phyloP scores from a whole-genome alignment of 306 rosid species.

The Acacia crassicarpa region DNA sequence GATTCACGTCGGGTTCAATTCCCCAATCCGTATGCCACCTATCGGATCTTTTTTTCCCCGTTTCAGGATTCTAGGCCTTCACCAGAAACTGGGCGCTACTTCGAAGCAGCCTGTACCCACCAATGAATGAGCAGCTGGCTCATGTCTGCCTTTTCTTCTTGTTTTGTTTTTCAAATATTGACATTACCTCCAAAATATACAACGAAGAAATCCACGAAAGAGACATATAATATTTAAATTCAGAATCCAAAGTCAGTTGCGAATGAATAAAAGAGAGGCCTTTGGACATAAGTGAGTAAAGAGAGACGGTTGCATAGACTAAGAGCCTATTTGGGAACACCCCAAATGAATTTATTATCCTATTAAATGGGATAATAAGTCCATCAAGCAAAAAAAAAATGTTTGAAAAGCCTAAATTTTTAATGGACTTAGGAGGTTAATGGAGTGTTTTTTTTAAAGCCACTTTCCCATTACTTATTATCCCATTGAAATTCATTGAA shows the following conservation, averaged over 20 bases:
- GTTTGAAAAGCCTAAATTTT: too few relatives aligned
- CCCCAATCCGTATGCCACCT: not conserved
- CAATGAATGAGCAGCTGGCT: not conserved
- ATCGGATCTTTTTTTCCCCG: not conserved
- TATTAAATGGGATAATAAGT: too few relatives aligned
- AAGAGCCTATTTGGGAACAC: too few relatives aligned
- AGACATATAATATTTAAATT: not conserved
- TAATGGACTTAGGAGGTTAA: too few relatives aligned
- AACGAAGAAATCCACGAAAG: not conserved
- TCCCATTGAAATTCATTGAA: too few relatives aligned
- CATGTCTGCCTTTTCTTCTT: not conserved
- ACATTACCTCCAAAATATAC: not conserved
- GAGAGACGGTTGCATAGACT: slow-evolving; percentile 16
- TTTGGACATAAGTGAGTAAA: not conserved
- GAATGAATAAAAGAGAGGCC: not conserved
- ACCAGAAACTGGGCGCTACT: too few relatives aligned
- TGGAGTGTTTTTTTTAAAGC: too few relatives aligned
- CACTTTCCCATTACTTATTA: too few relatives aligned
- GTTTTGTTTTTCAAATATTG: not conserved
- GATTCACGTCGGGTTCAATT: slow-evolving; percentile 25
- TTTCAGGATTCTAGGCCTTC: too few relatives aligned
- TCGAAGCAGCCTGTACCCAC: too few relatives aligned
- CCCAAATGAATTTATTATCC: too few relatives aligned
- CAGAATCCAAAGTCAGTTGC: not conserved
- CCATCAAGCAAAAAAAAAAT: too few relatives aligned